These are phyloP conservation scores for Leishmania major DNA, from an alignment of 208 protist genomes.

Conservation along the genomic window DNA sequence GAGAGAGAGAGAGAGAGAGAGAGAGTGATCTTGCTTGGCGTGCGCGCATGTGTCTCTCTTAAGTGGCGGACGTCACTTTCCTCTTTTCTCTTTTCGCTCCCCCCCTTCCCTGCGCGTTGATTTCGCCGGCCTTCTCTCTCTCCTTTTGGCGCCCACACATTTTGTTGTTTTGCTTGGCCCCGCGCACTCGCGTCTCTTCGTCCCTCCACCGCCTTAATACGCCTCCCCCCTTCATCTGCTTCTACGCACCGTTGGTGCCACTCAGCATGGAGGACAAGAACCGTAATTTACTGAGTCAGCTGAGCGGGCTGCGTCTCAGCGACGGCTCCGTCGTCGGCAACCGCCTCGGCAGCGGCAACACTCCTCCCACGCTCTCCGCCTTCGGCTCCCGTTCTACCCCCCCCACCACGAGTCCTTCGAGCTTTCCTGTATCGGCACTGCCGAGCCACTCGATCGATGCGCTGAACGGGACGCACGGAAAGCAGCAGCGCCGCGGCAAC, in stretches of 20 bases:
- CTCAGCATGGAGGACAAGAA: constrained; percentile 18
- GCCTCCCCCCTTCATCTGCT: not conserved
- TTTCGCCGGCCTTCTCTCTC: not conserved
- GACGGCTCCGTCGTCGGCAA: constrained; percentile 38
- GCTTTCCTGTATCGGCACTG: constrained; percentile 16
- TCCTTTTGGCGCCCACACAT: not conserved
- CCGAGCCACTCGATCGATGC: constrained; percentile 1
- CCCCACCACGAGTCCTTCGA: constrained; percentile 19
- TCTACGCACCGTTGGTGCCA: not conserved
- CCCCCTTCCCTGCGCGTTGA: not conserved
- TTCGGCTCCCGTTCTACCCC: constrained; percentile 12
- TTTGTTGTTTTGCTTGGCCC: not conserved
- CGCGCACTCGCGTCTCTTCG: not conserved
- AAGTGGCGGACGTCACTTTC: not conserved
- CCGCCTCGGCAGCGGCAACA: constrained; percentile 20
- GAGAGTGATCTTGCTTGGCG: not conserved
- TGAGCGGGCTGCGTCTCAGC: constrained; percentile 48
- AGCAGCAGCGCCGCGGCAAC: constrained; percentile 20
- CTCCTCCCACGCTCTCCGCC: constrained; percentile 21
- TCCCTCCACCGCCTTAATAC: not conserved
- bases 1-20: no score
- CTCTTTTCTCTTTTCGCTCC: not conserved
- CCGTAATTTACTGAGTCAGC: constrained; percentile 38
- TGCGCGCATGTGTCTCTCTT: not conserved
- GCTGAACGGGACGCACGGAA: not conserved